Conservation (phyloP, 805 yeast genomes). For the Cyberlindnera nakhonratchasimensis region DNA sequence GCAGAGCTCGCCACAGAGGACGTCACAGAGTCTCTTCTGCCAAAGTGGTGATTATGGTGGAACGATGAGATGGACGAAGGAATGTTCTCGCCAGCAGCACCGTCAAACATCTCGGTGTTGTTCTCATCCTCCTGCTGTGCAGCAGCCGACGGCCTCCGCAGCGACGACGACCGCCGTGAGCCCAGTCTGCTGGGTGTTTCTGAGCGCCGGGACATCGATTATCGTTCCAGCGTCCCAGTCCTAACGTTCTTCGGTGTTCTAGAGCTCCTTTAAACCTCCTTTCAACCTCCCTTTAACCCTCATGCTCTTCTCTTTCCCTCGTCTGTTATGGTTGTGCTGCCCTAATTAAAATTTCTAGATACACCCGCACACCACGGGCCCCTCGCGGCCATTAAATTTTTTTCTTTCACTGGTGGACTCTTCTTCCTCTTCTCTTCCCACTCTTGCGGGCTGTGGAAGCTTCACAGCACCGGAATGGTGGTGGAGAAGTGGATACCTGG, state of each 20-base stretch:
- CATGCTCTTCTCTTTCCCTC: neutral
- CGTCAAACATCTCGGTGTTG: constrained; percentile 68
- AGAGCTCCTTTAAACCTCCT: too few relatives aligned
- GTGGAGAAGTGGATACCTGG: too few relatives aligned
- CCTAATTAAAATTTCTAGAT: neutral
- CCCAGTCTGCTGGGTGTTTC: neutral
- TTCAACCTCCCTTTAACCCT: too few relatives aligned
- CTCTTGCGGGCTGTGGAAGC: neutral
- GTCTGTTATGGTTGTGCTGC: neutral
- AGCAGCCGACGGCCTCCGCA: constrained; percentile 26
- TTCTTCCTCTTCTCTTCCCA: neutral
- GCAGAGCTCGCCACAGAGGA: constrained; percentile 24
- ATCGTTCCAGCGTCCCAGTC: neutral
- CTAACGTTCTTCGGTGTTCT: too few relatives aligned
- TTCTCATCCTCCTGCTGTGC: constrained; percentile 37
- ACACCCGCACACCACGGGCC: neutral
- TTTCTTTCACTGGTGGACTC: neutral
- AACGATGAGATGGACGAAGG: constrained; percentile 78
- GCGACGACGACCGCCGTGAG: constrained; percentile 18
- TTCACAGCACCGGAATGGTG: too few relatives aligned
- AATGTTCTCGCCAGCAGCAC: constrained; percentile 70
- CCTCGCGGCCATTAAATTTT: neutral
- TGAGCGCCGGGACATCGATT: neutral
- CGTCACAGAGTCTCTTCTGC: constrained; percentile 5
- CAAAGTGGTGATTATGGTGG: constrained; percentile 58